Evolutionary conservation across 257 asterid species (phyloP).

Genomic region (Solanum chiquidenum): DNA sequence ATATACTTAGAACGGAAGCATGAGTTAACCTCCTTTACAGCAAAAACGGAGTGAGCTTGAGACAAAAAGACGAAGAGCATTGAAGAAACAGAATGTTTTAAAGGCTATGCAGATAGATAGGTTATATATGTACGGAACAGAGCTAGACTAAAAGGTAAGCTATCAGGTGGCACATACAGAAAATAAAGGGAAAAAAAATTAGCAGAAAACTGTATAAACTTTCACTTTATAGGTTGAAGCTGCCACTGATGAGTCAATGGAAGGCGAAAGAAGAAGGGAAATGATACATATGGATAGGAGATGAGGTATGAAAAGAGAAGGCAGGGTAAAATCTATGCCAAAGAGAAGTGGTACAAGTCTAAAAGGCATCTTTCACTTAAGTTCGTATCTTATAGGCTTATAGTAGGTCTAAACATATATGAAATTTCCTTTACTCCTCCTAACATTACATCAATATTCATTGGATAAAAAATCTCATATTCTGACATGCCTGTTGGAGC

Average conservation of each 20-base stretch:
- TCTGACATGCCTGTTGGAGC: not conserved
- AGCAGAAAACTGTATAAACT: not conserved
- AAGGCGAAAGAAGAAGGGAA: not conserved
- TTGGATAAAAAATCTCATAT: not conserved
- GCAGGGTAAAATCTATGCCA: not conserved
- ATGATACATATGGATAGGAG: not conserved
- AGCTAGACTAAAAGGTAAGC: not conserved
- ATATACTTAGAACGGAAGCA: not conserved
- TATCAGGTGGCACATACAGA: not conserved
- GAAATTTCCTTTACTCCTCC: not conserved
- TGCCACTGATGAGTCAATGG: not conserved
- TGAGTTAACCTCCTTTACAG: not conserved
- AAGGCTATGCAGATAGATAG: not conserved
- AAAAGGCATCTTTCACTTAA: not conserved
- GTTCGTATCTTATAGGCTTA: not conserved
- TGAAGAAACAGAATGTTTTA: not conserved
- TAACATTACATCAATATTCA: not conserved
- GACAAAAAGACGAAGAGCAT: not conserved
- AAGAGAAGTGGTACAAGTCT: not conserved
- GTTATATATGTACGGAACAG: not conserved
- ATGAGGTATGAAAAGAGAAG: not conserved
- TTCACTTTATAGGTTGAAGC: not conserved
- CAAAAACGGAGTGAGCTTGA: not conserved
- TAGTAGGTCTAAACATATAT: not conserved
- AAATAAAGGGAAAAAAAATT: not conserved